These are phyloP conservation scores for Candida vartiovaarae DNA, from an alignment of 805 yeast genomes.

Conservation along the genomic window DNA sequence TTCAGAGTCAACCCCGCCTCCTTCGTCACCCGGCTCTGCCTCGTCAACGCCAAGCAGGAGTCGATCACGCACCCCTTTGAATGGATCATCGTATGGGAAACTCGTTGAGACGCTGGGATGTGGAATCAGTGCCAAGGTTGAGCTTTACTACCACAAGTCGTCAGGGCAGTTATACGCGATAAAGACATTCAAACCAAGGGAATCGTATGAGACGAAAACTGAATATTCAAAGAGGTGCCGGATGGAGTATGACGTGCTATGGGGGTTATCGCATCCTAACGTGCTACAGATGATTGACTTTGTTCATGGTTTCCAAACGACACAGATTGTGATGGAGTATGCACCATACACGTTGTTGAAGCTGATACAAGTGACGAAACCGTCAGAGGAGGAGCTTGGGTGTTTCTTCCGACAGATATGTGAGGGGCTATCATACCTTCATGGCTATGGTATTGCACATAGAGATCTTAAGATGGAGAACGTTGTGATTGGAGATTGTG, in stretches of 20 bases:
- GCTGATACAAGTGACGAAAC: conserved; percentile 74
- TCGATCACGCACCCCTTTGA: no score
- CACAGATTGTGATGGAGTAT: conserved; percentile 80
- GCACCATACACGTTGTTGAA: conserved; percentile 85
- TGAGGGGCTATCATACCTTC: conserved; percentile 68
- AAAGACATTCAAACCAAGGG: conserved; percentile 37
- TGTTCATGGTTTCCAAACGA: conserved; percentile 47
- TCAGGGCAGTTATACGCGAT: conserved; percentile 29
- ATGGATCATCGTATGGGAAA: conserved; percentile 12
- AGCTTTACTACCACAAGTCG: conserved; percentile 21
- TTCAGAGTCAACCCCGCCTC: background rate
- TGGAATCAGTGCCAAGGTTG: conserved; percentile 31
- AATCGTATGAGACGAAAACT: conserved; percentile 46
- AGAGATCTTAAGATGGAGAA: conserved; percentile 89
- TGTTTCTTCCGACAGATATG: conserved; percentile 81
- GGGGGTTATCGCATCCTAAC: conserved; percentile 61
- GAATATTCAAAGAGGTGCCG: conserved; percentile 69
- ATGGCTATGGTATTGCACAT: conserved; percentile 75
- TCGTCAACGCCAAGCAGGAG: background rate
- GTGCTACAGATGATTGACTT: conserved; percentile 70
- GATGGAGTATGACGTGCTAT: conserved; percentile 72
- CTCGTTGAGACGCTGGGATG: conserved; percentile 18
- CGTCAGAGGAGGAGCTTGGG: conserved; percentile 54
- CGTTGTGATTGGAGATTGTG: conserved; percentile 68
- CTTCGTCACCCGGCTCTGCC: background rate